phyloP scores from a whole-genome alignment of 768 basidiomycete species.

The Tulasnella calospora region DNA sequence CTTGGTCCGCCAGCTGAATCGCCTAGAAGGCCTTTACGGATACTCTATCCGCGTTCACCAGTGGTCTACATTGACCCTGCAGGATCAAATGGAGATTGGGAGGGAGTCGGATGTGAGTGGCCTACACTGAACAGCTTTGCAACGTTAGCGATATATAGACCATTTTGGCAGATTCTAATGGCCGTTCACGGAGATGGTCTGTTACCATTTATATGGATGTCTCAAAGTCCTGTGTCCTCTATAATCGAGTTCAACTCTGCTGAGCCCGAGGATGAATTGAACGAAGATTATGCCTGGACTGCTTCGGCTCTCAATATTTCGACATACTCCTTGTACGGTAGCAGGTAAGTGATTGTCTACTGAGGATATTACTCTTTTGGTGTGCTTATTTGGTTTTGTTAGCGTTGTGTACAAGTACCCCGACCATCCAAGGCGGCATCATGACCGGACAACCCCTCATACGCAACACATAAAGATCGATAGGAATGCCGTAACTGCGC shows the following conservation, averaged over 20 bases:
- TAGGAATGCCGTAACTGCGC: background rate
- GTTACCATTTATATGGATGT: slow-evolving; percentile 41
- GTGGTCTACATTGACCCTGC: slow-evolving; percentile 38
- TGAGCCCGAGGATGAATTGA: background rate
- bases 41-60: slow-evolving; percentile 41
- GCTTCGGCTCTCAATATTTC: slow-evolving; percentile 1
- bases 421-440: background rate
- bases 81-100: slow-evolving; percentile 37
- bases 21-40: slow-evolving; percentile 36
- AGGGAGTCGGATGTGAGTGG: slow-evolving; percentile 38
- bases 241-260: slow-evolving; percentile 39
- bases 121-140: slow-evolving; percentile 15
- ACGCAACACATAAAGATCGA: background rate
- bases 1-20: slow-evolving; percentile 36
- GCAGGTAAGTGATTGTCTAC: background rate
- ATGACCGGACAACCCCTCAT: background rate
- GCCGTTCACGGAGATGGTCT: slow-evolving; percentile 41
- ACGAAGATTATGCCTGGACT: slow-evolving; percentile 36
- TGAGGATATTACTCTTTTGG: too few species aligned
- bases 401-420: background rate
- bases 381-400: too few species aligned
- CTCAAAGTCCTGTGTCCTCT: slow-evolving; percentile 35
- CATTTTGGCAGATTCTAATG: slow-evolving; percentile 35
- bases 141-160: background rate
- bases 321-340: slow-evolving; percentile 1